Evolutionary conservation across 345 rosid species (phyloP).

Genomic region (Orychophragmus violaceus): DNA sequence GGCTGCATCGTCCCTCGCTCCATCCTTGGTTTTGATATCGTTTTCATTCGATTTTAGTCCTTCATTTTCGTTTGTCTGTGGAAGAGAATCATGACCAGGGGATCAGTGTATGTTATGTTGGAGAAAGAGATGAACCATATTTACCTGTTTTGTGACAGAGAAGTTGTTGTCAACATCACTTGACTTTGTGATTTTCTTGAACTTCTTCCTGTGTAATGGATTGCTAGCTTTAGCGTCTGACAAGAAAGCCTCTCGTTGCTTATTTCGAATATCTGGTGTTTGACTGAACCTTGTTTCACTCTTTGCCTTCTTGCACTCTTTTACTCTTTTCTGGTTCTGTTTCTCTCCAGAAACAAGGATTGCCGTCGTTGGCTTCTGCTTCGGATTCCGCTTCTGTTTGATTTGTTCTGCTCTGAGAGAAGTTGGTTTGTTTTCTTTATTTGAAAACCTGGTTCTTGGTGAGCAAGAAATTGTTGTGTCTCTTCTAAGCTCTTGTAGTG

Average conservation of each 20-base stretch:
- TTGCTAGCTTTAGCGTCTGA: slow-evolving; percentile 28
- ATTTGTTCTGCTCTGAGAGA: slow-evolving; percentile 18
- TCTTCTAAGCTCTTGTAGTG: slow-evolving; percentile 18
- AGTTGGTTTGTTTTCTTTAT: slow-evolving; percentile 35
- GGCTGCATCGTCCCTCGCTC: too few species aligned
- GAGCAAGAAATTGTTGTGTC: slow-evolving; percentile 43
- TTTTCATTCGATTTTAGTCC: slow-evolving; percentile 32
- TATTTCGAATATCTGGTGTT: slow-evolving; percentile 38
- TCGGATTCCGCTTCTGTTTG: slow-evolving; percentile 9
- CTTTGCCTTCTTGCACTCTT: slow-evolving; percentile 30
- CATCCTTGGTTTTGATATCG: too few species aligned
- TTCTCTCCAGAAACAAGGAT: slow-evolving; percentile 19
- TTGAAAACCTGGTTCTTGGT: slow-evolving; percentile 48
- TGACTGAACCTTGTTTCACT: slow-evolving; percentile 25
- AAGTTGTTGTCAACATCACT: slow-evolving; percentile 1
- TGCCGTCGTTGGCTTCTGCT: slow-evolving; percentile 14
- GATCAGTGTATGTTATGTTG: too few species aligned
- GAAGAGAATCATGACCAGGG: too few species aligned
- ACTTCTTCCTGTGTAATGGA: slow-evolving; percentile 45
- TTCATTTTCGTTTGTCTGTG: slow-evolving; percentile 7
- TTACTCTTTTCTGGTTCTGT: slow-evolving; percentile 25
- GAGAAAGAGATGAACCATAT: too few species aligned
- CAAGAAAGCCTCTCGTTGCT: slow-evolving; percentile 47
- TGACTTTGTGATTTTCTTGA: slow-evolving; percentile 13
- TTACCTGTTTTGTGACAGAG: slow-evolving; percentile 37